Evolutionary conservation across 148 eudicot species (phyloP).

Genomic region (Persicaria maculosa): DNA sequence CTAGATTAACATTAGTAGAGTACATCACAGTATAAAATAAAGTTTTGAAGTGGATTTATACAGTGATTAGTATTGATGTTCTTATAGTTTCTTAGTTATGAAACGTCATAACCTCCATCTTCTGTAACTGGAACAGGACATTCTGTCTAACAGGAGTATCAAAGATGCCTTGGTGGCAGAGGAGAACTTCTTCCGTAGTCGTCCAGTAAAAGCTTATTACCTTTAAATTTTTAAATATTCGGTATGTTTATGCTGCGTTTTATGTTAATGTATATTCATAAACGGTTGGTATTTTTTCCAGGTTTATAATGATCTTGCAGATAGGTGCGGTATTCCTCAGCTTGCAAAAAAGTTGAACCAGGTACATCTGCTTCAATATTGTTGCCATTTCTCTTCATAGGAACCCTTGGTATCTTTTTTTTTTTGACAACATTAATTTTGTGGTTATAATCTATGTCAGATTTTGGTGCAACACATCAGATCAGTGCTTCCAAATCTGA

Average conservation of each 20-base stretch:
- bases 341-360: conserved; percentile 94
- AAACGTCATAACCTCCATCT: not conserved
- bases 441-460: conserved; percentile 24
- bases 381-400: not conserved
- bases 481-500: conserved; percentile 73
- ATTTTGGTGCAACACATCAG: conserved; percentile 91
- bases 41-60: not conserved
- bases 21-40: no score
- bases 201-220: conserved; percentile 38
- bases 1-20: not conserved
- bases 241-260: not conserved
- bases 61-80: not conserved
- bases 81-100: not conserved
- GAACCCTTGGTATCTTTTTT: not conserved
- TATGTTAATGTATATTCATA: not conserved
- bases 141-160: conserved; percentile 58
- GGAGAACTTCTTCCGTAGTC: conserved; percentile 94
- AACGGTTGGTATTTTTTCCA: conserved; percentile 12
- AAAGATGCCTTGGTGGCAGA: conserved; percentile 93
- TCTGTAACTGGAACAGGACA: conserved; percentile 55
- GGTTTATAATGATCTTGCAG: conserved; percentile 92
- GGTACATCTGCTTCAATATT: conserved; percentile 29
- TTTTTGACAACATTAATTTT: not conserved
- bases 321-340: conserved; percentile 91
- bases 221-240: not conserved